A percentile compares a stretch with the other conserved stretches of the same genome.
Evolutionary conservation across 208 protist species (phyloP).

Genomic region (Crithidia acanthocephali): DNA sequence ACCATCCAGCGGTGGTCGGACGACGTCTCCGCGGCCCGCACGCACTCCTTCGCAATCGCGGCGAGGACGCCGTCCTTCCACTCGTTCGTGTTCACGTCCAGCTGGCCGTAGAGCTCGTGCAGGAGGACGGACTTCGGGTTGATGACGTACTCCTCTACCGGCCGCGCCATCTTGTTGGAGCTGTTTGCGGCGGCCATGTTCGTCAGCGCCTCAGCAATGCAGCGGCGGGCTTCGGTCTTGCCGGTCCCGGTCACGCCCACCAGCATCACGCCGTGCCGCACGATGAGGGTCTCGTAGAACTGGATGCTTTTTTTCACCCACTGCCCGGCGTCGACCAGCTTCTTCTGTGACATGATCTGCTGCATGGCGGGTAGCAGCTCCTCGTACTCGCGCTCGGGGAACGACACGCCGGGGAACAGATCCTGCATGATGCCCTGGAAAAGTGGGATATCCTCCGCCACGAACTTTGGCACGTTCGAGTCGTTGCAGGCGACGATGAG

Average conservation of each 20-base stretch:
- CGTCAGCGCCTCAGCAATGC: slow-evolving; percentile 80
- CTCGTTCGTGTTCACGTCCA: slow-evolving; percentile 95
- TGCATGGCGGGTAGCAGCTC: slow-evolving; percentile 93
- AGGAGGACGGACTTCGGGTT: slow-evolving; percentile 98
- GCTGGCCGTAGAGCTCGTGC: slow-evolving; percentile 97
- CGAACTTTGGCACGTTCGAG: slow-evolving; percentile 99
- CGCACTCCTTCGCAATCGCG: slow-evolving; percentile 90
- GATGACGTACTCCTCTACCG: slow-evolving; percentile 94
- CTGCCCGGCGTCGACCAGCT: slow-evolving; percentile 75
- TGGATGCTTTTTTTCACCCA: slow-evolving; percentile 97
- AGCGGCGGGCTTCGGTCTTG: slow-evolving; percentile 92
- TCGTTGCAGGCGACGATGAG: slow-evolving; percentile 98
- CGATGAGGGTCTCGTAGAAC: slow-evolving; percentile 98
- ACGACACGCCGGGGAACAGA: slow-evolving; percentile 97
- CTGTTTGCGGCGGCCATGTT: slow-evolving; percentile 62
- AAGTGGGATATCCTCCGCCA: slow-evolving; percentile 97
- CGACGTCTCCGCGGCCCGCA: slow-evolving; percentile 78
- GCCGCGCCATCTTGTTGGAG: slow-evolving; percentile 74
- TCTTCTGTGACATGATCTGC: slow-evolving; percentile 63
- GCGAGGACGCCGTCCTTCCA: slow-evolving; percentile 95
- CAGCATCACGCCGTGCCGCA: slow-evolving; percentile 98
- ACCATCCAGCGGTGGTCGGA: slow-evolving; percentile 97
- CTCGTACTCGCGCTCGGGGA: slow-evolving; percentile 95
- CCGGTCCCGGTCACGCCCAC: slow-evolving; percentile 98
- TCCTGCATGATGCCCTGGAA: slow-evolving; percentile 98